Percentiles rank a stretch among this genome's conserved stretches.
phyloP scores from a whole-genome alignment of 495 filamentous ascomycete species.

The Letharia columbiana region DNA sequence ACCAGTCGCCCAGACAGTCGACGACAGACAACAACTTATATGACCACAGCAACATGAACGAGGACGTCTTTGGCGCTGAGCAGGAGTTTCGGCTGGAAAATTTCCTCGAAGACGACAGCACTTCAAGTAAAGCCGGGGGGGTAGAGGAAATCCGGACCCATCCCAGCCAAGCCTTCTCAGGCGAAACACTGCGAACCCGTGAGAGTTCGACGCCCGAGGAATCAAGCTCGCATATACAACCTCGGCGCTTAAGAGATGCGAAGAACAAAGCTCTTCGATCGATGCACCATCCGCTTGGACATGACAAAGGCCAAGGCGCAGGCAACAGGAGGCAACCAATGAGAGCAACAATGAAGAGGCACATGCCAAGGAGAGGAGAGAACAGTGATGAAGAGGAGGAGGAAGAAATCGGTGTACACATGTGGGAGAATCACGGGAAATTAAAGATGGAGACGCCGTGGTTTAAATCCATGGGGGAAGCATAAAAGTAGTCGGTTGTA shows the following conservation, averaged over 20 bases:
- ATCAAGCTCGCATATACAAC: not conserved
- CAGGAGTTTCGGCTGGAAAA: not conserved
- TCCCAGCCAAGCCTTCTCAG: not conserved
- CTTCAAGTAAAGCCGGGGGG: not conserved
- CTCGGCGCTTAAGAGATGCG: not conserved
- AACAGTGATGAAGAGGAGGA: conserved; percentile 19
- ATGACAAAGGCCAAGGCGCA: not conserved
- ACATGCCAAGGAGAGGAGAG: not conserved
- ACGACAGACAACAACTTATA: not conserved
- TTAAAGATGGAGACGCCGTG: conserved; percentile 19
- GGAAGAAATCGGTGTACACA: conserved; percentile 23
- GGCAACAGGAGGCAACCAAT: not conserved
- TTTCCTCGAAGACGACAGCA: not conserved
- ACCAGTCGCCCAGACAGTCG: not conserved
- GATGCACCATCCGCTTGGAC: not conserved
- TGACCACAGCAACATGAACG: not conserved
- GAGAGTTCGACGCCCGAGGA: not conserved
- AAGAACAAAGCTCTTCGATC: not conserved
- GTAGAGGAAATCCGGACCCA: not conserved
- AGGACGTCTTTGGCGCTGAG: not conserved
- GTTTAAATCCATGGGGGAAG: conserved; percentile 8
- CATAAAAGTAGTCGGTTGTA: not conserved
- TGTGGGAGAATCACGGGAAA: conserved; percentile 23
- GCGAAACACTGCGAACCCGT: not conserved
- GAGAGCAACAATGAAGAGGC: conserved; percentile 1